Evolutionary conservation across 805 yeast species (phyloP), one percentile per base, ranked within the genome.

Genomic region (Cyberlindnera nakhonratchasimensis): DNA sequence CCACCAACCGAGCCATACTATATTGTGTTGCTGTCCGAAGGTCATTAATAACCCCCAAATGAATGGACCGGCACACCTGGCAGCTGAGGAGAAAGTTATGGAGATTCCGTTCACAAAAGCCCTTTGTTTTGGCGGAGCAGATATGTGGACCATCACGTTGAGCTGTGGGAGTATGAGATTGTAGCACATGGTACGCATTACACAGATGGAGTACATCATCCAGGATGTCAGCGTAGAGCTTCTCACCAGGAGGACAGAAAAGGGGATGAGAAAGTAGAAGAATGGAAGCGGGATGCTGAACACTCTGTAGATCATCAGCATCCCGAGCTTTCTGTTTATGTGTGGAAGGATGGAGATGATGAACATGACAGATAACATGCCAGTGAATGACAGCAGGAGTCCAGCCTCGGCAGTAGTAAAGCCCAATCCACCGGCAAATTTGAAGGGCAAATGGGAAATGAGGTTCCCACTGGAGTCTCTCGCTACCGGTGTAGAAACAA

Each of bases 361-460:
- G 29, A 41, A 45, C 24, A 48, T 34, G 17, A 50, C 50, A 12
- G 50, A 51, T 10, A 51, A 38, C 26, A 50, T 26, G 5, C 56
- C 57, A 11, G 53, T 53, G 3, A 51, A 43, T 6, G 56, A 53
- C 19, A 53, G 33, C 10, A 53, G 30, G 20, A 42, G 38, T 28
- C 56, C 57, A 2, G 57, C 50, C 14, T 53, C 54, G 16, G 41
- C 37, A 2, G 57, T 38, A 1, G 43, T 40, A 23, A 40, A 53
- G 2, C 53, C 48, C 23, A 53, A 35, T 1, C 57, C 57, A 40
- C 57, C 57, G 9, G 48, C 49, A 6, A 53, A 16, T 19, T 48
- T 47, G 30, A 46, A 47, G 13, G 57, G 57, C 34, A 53, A 44
- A 6, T 32, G 28, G 2, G 57, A 53, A 1, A 35, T 17, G 17